These are phyloP conservation scores for Rutstroemia sydowiana DNA, from an alignment of 2,329 filamentous ascomycete species.

Conservation along the genomic window DNA sequence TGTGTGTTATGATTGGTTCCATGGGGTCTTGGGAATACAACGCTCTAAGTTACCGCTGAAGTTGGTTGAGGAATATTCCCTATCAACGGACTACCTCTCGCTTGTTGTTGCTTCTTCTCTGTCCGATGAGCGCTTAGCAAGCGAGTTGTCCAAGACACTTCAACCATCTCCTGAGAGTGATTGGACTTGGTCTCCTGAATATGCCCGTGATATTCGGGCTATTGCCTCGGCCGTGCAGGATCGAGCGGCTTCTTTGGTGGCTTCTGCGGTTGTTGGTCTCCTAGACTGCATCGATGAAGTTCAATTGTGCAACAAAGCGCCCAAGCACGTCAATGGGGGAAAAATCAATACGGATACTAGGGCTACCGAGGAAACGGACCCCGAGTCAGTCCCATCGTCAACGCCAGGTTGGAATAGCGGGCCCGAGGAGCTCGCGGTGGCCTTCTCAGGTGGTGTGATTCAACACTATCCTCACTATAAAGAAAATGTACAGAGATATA, in stretches of 20 bases:
- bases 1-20: conserved; percentile 80
- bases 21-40: too few species aligned
- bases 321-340: conserved; percentile 40
- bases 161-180: background rate
- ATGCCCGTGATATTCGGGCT: conserved; percentile 52
- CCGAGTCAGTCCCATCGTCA: too few species aligned
- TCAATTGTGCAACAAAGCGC: conserved; percentile 4
- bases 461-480: too few species aligned
- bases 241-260: conserved; percentile 66
- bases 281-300: conserved; percentile 64
- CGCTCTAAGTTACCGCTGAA: conserved; percentile 15
- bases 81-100: conserved; percentile 7
- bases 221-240: conserved; percentile 65
- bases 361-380: background rate
- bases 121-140: background rate
- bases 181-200: conserved; percentile 50
- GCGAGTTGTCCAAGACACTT: too few species aligned
- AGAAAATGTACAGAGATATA: conserved; percentile 14
- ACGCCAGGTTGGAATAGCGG: too few species aligned
- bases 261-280: conserved; percentile 64
- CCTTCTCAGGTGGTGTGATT: too few species aligned
- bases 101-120: background rate
- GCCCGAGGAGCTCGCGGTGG: too few species aligned
- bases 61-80: conserved; percentile 33
- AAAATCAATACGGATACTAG: conserved; percentile 39